Conservation (phyloP, 106 monocot genomes). For the Dendrobium catenatum region DNA sequence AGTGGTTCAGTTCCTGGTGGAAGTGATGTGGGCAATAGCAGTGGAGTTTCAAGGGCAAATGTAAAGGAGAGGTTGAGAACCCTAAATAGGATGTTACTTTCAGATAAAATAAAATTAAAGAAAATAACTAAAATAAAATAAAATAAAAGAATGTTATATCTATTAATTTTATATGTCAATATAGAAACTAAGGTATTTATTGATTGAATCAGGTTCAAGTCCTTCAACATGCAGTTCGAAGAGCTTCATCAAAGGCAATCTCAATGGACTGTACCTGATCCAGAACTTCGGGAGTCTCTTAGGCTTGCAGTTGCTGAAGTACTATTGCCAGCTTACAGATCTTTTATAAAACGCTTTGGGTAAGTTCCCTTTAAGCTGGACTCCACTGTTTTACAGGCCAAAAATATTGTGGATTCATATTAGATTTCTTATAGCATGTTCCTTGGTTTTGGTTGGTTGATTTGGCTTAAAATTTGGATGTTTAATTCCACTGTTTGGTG, state of each 20-base stretch:
- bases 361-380: conserved; percentile 19
- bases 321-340: conserved; percentile 63
- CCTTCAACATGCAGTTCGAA: conserved; percentile 43
- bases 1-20: conserved; percentile 14
- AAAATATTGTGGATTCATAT: not conserved
- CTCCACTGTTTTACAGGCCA: not conserved
- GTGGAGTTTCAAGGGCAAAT: conserved; percentile 42
- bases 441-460: not conserved
- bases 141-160: too few species aligned
- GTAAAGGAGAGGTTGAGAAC: conserved; percentile 36
- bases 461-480: not conserved
- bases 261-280: conserved; percentile 51
- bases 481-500: too few species aligned
- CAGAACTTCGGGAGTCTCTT: conserved; percentile 56
- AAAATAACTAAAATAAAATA: too few species aligned
- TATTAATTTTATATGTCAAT: not conserved
- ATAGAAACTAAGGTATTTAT: not conserved
- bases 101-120: too few species aligned
- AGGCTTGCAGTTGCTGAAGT: conserved; percentile 63
- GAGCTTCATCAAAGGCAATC: conserved; percentile 49
- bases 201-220: conserved; percentile 35
- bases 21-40: conserved; percentile 33
- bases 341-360: conserved; percentile 62
- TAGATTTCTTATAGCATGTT: not conserved
- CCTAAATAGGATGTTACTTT: not conserved